These are phyloP conservation scores for Nitzschia sp. DNA, from an alignment of 108 stramenopile genomes.

Conservation along the genomic window DNA sequence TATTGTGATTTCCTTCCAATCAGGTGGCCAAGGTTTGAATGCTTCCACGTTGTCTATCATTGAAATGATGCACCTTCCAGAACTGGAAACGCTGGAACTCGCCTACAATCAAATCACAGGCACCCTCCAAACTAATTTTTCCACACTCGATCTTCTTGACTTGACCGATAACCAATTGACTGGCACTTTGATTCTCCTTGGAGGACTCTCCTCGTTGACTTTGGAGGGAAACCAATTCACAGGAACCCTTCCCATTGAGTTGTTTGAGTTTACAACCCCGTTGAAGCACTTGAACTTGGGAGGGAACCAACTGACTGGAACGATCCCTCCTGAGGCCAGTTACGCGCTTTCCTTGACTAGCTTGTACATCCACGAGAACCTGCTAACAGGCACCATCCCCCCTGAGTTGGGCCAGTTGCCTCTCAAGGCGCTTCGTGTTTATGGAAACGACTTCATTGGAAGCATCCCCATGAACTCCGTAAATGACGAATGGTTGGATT, in stretches of 20 bases:
- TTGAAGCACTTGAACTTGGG: slow-evolving; percentile 21
- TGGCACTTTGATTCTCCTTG: slow-evolving; percentile 9
- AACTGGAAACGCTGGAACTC: background rate
- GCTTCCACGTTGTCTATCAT: background rate
- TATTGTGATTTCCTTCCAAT: background rate
- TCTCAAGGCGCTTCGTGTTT: slow-evolving; percentile 5
- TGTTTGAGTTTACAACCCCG: slow-evolving; percentile 44
- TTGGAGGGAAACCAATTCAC: slow-evolving; percentile 47
- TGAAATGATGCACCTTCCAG: slow-evolving; percentile 19
- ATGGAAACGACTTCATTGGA: slow-evolving; percentile 19
- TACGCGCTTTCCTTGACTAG: slow-evolving; percentile 19
- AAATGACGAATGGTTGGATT: slow-evolving; percentile 11
- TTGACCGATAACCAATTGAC: slow-evolving; percentile 8
- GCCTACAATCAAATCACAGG: slow-evolving; percentile 13
- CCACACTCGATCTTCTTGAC: slow-evolving; percentile 11
- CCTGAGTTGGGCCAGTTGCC: slow-evolving; percentile 28
- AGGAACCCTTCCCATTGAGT: slow-evolving; percentile 45
- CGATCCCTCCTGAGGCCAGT: slow-evolving; percentile 14
- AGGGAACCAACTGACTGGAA: slow-evolving; percentile 21
- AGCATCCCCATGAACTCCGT: slow-evolving; percentile 17
- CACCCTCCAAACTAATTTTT: background rate
- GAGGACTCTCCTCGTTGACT: slow-evolving; percentile 15
- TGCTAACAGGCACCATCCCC: slow-evolving; percentile 26
- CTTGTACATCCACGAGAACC: slow-evolving; percentile 22
- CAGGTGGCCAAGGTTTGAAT: slow-evolving; percentile 14